Evolutionary conservation across 768 basidiomycete genomes (phyloP).

Genomic region (Gloeostereum incarnatum): DNA sequence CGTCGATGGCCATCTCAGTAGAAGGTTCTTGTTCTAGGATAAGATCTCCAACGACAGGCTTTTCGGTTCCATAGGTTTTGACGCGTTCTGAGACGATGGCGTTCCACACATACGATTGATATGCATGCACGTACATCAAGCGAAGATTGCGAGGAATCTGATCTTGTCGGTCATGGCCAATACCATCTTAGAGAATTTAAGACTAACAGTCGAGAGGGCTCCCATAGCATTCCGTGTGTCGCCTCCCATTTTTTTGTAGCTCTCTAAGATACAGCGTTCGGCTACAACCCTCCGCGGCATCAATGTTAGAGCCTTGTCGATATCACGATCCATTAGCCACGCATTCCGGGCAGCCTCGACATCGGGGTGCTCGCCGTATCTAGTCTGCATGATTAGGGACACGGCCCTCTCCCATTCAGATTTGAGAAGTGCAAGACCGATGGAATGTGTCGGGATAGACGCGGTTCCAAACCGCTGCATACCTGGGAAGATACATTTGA

Average conservation of each 20-base stretch:
- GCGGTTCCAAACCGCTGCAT: conserved; percentile 99
- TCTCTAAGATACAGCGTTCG: conserved; percentile 87
- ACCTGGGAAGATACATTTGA: conserved; percentile 46
- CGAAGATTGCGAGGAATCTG: conserved; percentile 94
- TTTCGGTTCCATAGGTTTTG: conserved; percentile 60
- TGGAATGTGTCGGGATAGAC: conserved; percentile 88
- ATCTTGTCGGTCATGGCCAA: no score
- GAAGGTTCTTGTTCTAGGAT: conserved; percentile 49
- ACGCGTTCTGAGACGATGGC: conserved; percentile 93
- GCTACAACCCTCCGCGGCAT: conserved; percentile 93
- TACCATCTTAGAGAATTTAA: not conserved
- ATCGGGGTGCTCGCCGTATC: conserved; percentile 91
- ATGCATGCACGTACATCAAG: conserved; percentile 97
- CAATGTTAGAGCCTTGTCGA: conserved; percentile 71
- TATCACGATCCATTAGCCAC: conserved; percentile 78
- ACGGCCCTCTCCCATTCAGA: conserved; percentile 89
- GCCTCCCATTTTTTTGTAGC: conserved; percentile 72
- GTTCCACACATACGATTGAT: conserved; percentile 99
- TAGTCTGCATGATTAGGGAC: conserved; percentile 67
- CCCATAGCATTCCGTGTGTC: conserved; percentile 81
- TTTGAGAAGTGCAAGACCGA: conserved; percentile 83
- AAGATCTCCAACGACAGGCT: conserved; percentile 83
- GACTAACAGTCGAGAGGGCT: conserved; percentile 70
- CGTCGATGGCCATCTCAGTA: not conserved
- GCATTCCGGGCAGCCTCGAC: conserved; percentile 76